Evolutionary conservation across 2,329 filamentous ascomycete species (phyloP), one percentile per base, ranked within the genome.

Genomic region (Curvularia eragrostidis): DNA sequence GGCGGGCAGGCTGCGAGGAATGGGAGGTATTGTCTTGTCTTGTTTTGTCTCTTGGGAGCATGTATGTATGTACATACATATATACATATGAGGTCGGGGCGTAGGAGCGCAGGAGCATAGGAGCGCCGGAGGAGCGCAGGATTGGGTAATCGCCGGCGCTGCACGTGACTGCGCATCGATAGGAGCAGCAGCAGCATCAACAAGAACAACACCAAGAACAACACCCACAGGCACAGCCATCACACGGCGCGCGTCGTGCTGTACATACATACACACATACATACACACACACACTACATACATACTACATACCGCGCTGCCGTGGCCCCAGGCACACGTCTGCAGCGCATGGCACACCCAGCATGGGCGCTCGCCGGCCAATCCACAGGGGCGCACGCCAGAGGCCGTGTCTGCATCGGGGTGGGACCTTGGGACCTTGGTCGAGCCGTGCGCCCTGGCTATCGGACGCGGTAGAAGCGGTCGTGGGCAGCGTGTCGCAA

Each of bases 401-500:
- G 18, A 39, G 15, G 36, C 15, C n/a, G 15, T 18, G 36, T 18
- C 15, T 19, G 36, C 36, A 42, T 42, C 39, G n/a, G 39, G 21
- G 39, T 30, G 23, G 43, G 43, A 32, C 8, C 39, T 34, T 42
- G 39, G 18, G 8, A 23, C n/a, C 43, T 19, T 30, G 28, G 43
- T 30, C 43, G 43, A 47, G 43, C 59, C 48, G 58, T 62, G 64
- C 60, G 49, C 39, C n/a, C 39, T 52, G 60, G 58, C 65, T 66
- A 67, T 69, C 67, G 68, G 61, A 59, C 58, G 36, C 46, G 39
- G 57, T 43, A 63, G 51, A 59, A 55, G 54, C 59, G 63, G 58
- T 68, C 62, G 58, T 46, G 53, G 64, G 67, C 58, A 60, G 56
- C 46, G 53, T 65, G 65, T 70, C 62, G 64, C 67, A 70, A 61